Conservation (phyloP, 768 basidiomycete species). For the Tricholomella constricta region DNA sequence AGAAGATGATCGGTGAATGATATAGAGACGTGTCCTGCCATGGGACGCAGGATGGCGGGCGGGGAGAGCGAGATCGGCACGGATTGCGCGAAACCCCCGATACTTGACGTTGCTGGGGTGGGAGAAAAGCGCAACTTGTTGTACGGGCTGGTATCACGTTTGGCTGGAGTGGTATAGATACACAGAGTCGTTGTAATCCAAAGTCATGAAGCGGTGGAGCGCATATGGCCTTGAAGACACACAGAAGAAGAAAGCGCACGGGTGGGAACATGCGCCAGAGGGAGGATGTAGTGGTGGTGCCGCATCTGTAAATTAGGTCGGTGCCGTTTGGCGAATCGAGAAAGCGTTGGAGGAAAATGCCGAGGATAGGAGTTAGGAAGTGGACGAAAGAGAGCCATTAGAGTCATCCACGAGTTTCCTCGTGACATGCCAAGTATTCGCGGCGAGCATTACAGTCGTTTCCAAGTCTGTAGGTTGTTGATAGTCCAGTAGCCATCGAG, state of each 20-base stretch:
- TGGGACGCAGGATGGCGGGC: too few species aligned
- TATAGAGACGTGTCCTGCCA: too few species aligned
- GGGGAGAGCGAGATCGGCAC: too few species aligned
- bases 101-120: not conserved
- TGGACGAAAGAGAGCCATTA: not conserved
- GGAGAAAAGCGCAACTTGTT: not conserved
- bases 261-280: not conserved
- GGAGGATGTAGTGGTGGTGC: not conserved
- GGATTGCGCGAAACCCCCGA: not conserved
- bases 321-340: not conserved
- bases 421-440: not conserved
- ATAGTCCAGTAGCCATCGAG: slow-evolving; percentile 43
- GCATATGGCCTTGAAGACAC: not conserved
- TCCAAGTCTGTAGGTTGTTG: not conserved
- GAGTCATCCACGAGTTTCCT: not conserved
- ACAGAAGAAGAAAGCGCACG: not conserved
- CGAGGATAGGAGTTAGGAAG: not conserved
- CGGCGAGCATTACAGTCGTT: not conserved
- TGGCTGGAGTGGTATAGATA: not conserved
- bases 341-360: not conserved
- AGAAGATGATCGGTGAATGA: too few species aligned
- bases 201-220: not conserved
- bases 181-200: not conserved
- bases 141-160: not conserved
- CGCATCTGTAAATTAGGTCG: not conserved